phyloP scores from a whole-genome alignment of 108 stramenopile species.

The Stephanodiscus triporus region DNA sequence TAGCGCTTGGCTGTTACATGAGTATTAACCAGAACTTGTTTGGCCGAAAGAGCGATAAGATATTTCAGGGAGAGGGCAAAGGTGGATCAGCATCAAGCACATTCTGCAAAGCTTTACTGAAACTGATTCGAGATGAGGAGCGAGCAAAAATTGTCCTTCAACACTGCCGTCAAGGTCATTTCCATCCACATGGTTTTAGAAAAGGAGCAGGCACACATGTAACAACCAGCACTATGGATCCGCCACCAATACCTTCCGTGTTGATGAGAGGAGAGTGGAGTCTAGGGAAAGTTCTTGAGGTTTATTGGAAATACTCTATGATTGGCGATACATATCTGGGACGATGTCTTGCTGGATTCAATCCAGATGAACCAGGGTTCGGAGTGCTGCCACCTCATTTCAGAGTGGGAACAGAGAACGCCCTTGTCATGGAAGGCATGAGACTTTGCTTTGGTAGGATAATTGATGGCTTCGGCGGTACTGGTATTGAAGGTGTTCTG shows the following conservation, averaged over 20 bases:
- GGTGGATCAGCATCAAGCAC: conserved; percentile 23
- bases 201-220: conserved; percentile 47
- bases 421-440: conserved; percentile 2
- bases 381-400: conserved; percentile 41
- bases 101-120: conserved; percentile 19
- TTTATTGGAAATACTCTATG: conserved; percentile 36
- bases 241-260: conserved; percentile 42
- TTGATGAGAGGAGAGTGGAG: conserved; percentile 42
- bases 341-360: conserved; percentile 30
- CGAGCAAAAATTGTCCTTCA: not conserved
- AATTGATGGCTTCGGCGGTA: not conserved
- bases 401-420: conserved; percentile 14
- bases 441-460: conserved; percentile 11
- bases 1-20: conserved; percentile 18
- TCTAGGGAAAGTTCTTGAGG: conserved; percentile 33
- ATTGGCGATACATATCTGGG: conserved; percentile 46
- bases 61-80: conserved; percentile 14
- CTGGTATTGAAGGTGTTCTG: conserved; percentile 1
- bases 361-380: conserved; percentile 27
- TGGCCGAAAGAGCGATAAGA: not conserved
- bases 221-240: conserved; percentile 35
- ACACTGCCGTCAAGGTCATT: conserved; percentile 10
- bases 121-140: not conserved
- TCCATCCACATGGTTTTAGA: conserved; percentile 36
- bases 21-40: conserved; percentile 13